These are phyloP conservation scores for Intubia oerlemansii DNA, from an alignment of 2,329 filamentous ascomycete species.

Conservation along the genomic window DNA sequence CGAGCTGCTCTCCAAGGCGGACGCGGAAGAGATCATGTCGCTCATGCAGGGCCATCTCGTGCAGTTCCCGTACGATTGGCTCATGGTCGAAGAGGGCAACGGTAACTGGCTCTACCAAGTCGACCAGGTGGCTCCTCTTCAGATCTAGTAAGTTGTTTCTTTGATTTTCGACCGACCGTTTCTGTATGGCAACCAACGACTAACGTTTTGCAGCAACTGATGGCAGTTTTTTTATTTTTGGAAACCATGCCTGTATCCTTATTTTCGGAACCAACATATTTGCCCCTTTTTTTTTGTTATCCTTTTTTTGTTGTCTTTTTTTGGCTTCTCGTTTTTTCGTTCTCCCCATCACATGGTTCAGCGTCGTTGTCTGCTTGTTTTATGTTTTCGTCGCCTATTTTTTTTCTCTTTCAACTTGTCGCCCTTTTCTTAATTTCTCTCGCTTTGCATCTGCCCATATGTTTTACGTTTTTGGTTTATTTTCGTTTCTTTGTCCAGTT, in stretches of 20 bases:
- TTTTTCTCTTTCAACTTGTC: no score
- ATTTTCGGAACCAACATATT: no score
- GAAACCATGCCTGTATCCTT: no score
- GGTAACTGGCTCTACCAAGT: constrained; percentile 96
- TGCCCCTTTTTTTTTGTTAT: no score
- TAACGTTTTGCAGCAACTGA: constrained; percentile 1
- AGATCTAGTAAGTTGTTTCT: constrained; percentile 63
- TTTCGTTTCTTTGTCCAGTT: background rate
- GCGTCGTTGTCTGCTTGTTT: no score
- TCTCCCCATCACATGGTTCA: no score
- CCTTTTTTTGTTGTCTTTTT: no score
- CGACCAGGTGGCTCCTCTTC: constrained; percentile 83
- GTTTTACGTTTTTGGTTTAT: background rate
- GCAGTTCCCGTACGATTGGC: constrained; percentile 89
- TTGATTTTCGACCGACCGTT: no score
- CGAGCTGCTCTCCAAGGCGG: constrained; percentile 51
- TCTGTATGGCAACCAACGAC: no score
- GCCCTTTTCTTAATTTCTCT: constrained; percentile 8
- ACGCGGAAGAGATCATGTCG: constrained; percentile 63
- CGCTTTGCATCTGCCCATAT: background rate
- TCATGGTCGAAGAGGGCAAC: constrained; percentile 73
- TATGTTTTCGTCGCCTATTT: no score
- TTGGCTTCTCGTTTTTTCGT: no score
- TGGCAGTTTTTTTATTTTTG: constrained; percentile 8
- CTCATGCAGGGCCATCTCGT: constrained; percentile 78